phyloP scores from a whole-genome alignment of 805 yeast species.

The Yarrowia hollandica region DNA sequence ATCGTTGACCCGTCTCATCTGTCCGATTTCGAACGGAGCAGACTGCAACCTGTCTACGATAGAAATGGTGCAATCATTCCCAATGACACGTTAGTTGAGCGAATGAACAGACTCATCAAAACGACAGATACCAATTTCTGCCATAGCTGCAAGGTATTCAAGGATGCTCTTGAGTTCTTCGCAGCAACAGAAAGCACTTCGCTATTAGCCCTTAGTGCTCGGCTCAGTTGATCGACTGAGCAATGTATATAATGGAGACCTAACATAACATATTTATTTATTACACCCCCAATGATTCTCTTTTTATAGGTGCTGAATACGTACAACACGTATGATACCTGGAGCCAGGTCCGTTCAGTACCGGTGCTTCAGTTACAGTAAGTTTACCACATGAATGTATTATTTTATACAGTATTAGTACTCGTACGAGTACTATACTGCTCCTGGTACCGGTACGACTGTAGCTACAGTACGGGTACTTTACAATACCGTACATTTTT shows the following conservation, averaged over 20 bases:
- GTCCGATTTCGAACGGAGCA: constrained; percentile 29
- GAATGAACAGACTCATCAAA: constrained; percentile 38
- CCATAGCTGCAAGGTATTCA: constrained; percentile 46
- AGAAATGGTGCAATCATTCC: constrained; percentile 34
- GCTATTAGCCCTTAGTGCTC: constrained; percentile 46
- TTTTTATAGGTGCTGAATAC: too few species aligned
- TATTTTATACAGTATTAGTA: neutral
- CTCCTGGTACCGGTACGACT: too few species aligned
- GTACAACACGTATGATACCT: too few species aligned
- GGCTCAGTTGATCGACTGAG: constrained; percentile 37
- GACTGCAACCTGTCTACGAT: constrained; percentile 31
- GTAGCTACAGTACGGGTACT: too few species aligned
- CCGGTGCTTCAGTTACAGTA: too few species aligned
- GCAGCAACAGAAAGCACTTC: constrained; percentile 50
- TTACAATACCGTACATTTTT: too few species aligned
- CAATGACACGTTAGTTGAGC: constrained; percentile 36
- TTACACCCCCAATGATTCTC: neutral
- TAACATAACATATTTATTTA: constrained; percentile 7
- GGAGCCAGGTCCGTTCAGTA: too few species aligned
- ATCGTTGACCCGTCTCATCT: constrained; percentile 38
- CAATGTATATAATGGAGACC: neutral
- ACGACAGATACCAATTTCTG: constrained; percentile 45
- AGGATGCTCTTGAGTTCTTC: constrained; percentile 44
- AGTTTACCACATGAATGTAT: too few species aligned
- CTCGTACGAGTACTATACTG: too few species aligned